phyloP scores from a whole-genome alignment of 139 green algal species.

The Chlamydomonas urium region DNA sequence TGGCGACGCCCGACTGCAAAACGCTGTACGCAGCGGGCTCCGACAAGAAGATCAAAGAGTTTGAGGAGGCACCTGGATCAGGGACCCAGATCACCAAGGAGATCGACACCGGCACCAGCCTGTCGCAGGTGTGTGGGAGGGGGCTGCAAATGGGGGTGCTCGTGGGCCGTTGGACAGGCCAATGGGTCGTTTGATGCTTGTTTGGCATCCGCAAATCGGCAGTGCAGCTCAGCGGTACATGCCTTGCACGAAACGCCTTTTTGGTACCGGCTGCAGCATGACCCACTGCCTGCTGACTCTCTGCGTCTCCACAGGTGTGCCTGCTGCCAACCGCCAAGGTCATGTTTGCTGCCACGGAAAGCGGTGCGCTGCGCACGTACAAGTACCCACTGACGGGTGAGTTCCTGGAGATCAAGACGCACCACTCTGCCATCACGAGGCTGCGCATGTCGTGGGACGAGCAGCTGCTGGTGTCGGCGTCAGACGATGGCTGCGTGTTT shows the following conservation, averaged over 20 bases:
- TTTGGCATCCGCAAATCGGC: too few species aligned
- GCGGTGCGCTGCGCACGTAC: constrained; percentile 74
- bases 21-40: constrained; percentile 59
- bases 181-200: not conserved
- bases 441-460: constrained; percentile 70
- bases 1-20: constrained; percentile 55
- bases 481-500: constrained; percentile 73
- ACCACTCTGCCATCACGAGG: constrained; percentile 54
- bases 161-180: not conserved
- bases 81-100: constrained; percentile 72
- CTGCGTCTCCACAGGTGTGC: constrained; percentile 6
- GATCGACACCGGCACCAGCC: constrained; percentile 52
- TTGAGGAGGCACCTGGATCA: constrained; percentile 67
- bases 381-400: constrained; percentile 71
- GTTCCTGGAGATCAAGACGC: constrained; percentile 52
- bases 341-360: constrained; percentile 77
- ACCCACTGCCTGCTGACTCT: too few species aligned
- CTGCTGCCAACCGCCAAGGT: constrained; percentile 30
- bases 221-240: too few species aligned
- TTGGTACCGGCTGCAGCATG: too few species aligned
- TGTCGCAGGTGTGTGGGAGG: constrained; percentile 55
- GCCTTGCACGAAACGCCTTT: too few species aligned
- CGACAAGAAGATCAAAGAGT: constrained; percentile 81
- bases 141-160: too few species aligned
- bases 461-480: constrained; percentile 60